Evolutionary conservation across 2,329 filamentous ascomycete genomes (phyloP), one percentile per base, ranked within the genome.

Genomic region (Fusarium incarnatum): DNA sequence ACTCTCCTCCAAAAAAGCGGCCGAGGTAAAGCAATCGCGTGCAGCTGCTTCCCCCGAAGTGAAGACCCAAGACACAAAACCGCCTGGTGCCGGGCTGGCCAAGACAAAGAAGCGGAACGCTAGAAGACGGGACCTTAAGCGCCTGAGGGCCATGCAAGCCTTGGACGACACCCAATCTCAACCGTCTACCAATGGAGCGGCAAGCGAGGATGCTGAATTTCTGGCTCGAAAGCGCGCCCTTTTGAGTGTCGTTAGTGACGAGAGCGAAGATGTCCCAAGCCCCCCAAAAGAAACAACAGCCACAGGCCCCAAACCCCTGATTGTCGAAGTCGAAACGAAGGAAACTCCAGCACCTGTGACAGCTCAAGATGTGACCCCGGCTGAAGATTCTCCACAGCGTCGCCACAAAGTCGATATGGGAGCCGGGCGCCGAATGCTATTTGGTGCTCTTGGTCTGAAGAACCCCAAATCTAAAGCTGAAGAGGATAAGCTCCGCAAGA

Each of bases 371-470:
- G 44, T 8, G 23, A 37, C 58, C 5, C 57, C 46, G 22, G 44
- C 37, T 28, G 53, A 67, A 12, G 68, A 71, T 10, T 41, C 67
- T 11, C 47, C 18, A 15, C 55, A 69, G 28, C 61, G 69, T 30
- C 58, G 77, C 55, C 20, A 63, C 20, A 75, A 75, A 30, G 64
- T 82, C 11, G 79, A 87, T 59, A 66, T 93, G 30, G 86, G 84
- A 18, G 89, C 90, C 54, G 88, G 89, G 4, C 86, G 88, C 56
- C 87, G 92, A 69, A 82, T 94, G 60, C 78, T 95, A 0, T 93
- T 94, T 73, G 89, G 90, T 11, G 90, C 92, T 9, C 83, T 95
- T 6, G 93, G 92, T 6, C 79, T 94, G 12, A 88, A 88, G 57
- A 86, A 85, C 6, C 92, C 92, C 1, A 92, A 90, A 73, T 89